These are phyloP conservation scores for Metarhizium album DNA, from an alignment of 2,329 filamentous ascomycete genomes.

Conservation along the genomic window DNA sequence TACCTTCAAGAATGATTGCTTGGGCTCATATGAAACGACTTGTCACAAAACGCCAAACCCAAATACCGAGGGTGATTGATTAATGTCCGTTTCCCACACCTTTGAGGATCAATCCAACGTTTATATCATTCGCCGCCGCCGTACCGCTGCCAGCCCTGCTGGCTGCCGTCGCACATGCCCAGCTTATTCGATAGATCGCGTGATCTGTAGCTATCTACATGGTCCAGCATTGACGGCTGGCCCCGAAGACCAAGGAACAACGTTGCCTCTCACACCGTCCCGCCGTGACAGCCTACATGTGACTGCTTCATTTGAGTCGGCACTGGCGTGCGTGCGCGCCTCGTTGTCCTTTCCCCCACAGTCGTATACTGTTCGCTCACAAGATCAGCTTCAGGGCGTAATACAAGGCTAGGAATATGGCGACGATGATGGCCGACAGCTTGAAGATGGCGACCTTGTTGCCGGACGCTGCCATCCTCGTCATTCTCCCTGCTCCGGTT, in stretches of 20 bases:
- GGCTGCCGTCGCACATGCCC: background rate
- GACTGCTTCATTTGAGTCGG: background rate
- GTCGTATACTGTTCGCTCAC: constrained; percentile 17
- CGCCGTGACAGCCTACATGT: background rate
- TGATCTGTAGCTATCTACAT: background rate
- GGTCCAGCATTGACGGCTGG: background rate
- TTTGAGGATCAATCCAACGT: background rate
- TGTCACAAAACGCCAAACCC: constrained; percentile 4
- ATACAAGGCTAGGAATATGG: constrained; percentile 61
- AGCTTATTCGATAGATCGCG: too few relatives aligned
- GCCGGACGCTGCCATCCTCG: constrained; percentile 81
- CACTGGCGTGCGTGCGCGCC: background rate
- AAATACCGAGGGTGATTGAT: constrained; percentile 11
- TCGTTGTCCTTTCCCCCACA: background rate
- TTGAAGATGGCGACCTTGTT: constrained; percentile 90
- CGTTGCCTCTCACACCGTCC: background rate
- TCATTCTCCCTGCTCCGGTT: constrained; percentile 71
- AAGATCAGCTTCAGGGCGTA: constrained; percentile 58
- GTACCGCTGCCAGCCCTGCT: background rate
- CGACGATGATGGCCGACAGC: constrained; percentile 73
- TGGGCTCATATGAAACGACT: background rate
- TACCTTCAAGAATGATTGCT: background rate
- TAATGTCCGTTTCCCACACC: background rate
- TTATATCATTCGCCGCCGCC: background rate
- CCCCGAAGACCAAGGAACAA: background rate